Evolutionary conservation across 202 grass and related monocot genomes (phyloP), one percentile per base, ranked within the genome.

Genomic region (Saccharum hybrid): DNA sequence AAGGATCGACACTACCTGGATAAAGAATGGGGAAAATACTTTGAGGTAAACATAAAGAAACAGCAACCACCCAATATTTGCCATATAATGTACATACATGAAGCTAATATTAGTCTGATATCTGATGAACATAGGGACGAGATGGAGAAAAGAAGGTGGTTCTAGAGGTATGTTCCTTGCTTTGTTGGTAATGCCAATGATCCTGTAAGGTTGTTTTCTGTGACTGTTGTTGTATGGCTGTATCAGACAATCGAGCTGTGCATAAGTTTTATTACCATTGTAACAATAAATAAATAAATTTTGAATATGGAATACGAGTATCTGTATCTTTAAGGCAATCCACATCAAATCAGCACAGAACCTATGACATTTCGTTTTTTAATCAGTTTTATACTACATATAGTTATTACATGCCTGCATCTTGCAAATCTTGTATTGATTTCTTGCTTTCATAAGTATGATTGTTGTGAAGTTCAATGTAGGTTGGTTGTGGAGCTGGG

Each of bases 1-100:
- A 98, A 98, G 85, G 92, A 98, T 72, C 78, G 93, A 49, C 96
- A 98, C 72, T 98, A 98, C 67, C 77, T 98, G 85, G 89, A 98
- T 85, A 98, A 98, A 80, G 96, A 98, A 87, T 98, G 96, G 96
- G 95, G 96, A 2, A 72, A 82, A 6, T 86, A 94, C 64, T 90
- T 98, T 62, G 75, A 93, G 83, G 91, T 93, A 81, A 72, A 71
- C 43, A 81, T 84, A 34, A 71, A 71, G 49, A 61, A 82, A 48
- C 21, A 72, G 26, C 10, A 12, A 33, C 40, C 21, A 33, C 7
- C 5, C 41, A 63, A 74, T 81, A 39, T 76, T 26, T 59, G 13
- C 2, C 21, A 39, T 83, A 61, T 28, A 28, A 12, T 42, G 15
- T 81, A 36, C 54, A 60, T 23, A 60, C 39, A 83, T 49, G 57